These are phyloP conservation scores for Boletus tomentosulus DNA, from an alignment of 768 basidiomycete species.

Conservation along the genomic window DNA sequence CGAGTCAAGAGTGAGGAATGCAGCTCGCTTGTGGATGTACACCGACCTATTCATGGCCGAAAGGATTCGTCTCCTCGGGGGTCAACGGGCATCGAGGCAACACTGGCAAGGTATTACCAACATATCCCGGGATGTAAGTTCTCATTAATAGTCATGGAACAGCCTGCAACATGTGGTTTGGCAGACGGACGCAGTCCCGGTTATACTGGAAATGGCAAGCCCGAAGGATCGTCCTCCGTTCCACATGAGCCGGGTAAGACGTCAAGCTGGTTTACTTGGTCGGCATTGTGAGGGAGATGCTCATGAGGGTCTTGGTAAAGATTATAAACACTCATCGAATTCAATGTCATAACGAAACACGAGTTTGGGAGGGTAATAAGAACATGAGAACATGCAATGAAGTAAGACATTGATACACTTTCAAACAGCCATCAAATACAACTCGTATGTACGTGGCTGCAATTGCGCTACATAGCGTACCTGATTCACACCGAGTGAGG, in stretches of 20 bases:
- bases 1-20: neutral
- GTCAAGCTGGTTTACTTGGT: neutral
- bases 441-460: slow-evolving; percentile 24
- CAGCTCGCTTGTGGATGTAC: neutral
- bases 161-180: neutral
- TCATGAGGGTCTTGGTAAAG: neutral
- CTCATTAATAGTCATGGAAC: neutral
- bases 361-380: slow-evolving; percentile 25
- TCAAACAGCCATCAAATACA: slow-evolving; percentile 30
- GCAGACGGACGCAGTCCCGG: neutral
- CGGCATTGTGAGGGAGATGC: neutral
- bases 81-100: neutral
- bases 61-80: neutral
- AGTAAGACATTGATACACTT: slow-evolving; percentile 32
- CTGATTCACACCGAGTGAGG: slow-evolving; percentile 19
- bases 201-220: neutral
- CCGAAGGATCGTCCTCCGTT: neutral
- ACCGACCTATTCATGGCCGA: neutral
- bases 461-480: slow-evolving; percentile 50
- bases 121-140: neutral
- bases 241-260: neutral
- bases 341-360: slow-evolving; percentile 17
- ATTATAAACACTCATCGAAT: slow-evolving; percentile 16
- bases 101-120: slow-evolving; percentile 1
- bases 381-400: slow-evolving; percentile 31